Conservation (phyloP, 1,284 basidiomycete genomes). For the Fomitopsis palustris region DNA sequence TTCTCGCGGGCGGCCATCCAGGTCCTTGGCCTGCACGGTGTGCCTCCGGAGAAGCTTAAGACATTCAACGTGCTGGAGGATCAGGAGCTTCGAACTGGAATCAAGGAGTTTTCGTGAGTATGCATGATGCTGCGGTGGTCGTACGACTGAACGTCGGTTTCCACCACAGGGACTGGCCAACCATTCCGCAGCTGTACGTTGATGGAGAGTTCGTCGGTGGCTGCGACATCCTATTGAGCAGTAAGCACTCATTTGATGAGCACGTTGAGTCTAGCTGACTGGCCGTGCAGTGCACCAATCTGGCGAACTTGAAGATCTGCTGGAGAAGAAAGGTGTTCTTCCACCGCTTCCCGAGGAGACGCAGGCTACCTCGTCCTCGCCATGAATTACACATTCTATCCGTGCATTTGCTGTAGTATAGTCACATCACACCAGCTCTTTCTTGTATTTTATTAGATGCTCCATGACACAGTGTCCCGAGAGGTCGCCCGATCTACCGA, state of each 20-base stretch:
- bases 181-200: slow-evolving; percentile 94
- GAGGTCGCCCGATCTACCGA: too few species aligned
- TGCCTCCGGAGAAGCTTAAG: slow-evolving; percentile 76
- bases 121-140: background rate
- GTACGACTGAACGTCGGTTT: background rate
- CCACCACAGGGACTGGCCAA: slow-evolving; percentile 86
- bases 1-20: slow-evolving; percentile 95
- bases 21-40: slow-evolving; percentile 86
- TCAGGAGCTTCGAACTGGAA: slow-evolving; percentile 74
- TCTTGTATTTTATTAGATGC: background rate
- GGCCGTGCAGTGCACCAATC: slow-evolving; percentile 83
- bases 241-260: slow-evolving; percentile 49
- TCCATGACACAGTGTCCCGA: background rate
- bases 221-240: slow-evolving; percentile 91
- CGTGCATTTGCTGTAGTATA: background rate
- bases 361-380: background rate
- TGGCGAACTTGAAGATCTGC: slow-evolving; percentile 86
- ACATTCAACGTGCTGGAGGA: slow-evolving; percentile 92
- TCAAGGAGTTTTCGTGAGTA: slow-evolving; percentile 94
- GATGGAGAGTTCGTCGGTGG: slow-evolving; percentile 96
- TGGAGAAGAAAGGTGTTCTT: slow-evolving; percentile 73
- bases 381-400: background rate
- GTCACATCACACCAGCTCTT: background rate
- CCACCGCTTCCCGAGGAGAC: slow-evolving; percentile 30
- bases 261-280: background rate